Evolutionary conservation across 1,284 basidiomycete species (phyloP), one percentile per base, ranked within the genome.

Genomic region (Leccinum angustisporum): DNA sequence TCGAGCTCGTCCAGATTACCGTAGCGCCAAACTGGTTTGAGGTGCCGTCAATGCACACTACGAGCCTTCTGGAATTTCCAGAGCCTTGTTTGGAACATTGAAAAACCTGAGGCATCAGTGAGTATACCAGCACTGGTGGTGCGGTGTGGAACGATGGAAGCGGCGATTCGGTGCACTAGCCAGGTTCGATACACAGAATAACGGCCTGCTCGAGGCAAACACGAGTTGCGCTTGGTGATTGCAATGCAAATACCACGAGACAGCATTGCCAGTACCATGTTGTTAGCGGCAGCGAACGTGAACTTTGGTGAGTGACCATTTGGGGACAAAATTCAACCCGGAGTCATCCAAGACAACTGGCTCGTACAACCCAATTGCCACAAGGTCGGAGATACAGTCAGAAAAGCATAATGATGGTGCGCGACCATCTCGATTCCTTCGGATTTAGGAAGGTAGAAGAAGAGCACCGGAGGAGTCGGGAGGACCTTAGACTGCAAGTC

Each of bases 1-100:
- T 46, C 18, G 48, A 56, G 16, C n/a, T 16, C 16, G 11, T 13
- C 25, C n/a, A 61, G 1, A 33, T 54, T 57, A 77, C 75, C 69
- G 68, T 75, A 30, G 21, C 57, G 6, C 75, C 65, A 61, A 76
- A 76, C 53, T 71, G 71, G 56, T 79, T 77, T 1, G 76, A 70
- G 3, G 77, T 79, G 25, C 77, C 77, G 27, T 77, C 77, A 16
- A 78, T 77, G 63, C 76, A 77, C 27, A 77, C 68, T 0, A 78
- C 69, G 25, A 77, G 69, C 50, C 76, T 77, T 43, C 76, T 58
- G 1, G 64, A 70, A 40, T 21, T 54, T 11, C 31, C 50, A 5
- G 21, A 25, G 8, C 27, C 13, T 9, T 25, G 31, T 25, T 56
- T 50, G 1, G 48, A 9, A 57, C 68, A 72, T 30, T 60, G 56